A percentile compares a stretch with the other conserved stretches of the same genome.
phyloP scores from a whole-genome alignment of 1,139 yeast genomes.

The Oligophagozyma castellii region DNA sequence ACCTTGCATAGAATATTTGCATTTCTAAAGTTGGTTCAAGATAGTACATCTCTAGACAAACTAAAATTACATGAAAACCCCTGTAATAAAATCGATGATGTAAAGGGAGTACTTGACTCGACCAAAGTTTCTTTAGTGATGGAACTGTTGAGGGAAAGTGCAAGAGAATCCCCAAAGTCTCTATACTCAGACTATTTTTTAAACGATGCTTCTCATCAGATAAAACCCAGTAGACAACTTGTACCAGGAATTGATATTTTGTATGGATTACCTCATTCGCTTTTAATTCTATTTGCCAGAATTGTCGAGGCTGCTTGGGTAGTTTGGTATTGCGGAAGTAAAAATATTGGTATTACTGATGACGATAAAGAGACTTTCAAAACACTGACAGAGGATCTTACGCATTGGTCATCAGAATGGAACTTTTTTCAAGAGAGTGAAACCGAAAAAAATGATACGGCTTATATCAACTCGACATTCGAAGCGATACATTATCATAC shows the following conservation, averaged over 20 bases:
- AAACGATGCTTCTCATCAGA: not conserved
- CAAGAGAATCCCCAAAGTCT: too few species aligned
- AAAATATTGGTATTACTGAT: conserved; percentile 14
- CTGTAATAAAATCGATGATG: not conserved
- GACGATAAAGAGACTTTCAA: conserved; percentile 34
- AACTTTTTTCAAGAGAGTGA: conserved; percentile 15
- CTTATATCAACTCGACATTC: conserved; percentile 38
- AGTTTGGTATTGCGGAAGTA: conserved; percentile 36
- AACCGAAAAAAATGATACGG: conserved; percentile 6
- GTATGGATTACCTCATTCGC: conserved; percentile 74
- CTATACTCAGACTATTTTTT: conserved; percentile 1
- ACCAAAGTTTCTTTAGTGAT: conserved; percentile 11
- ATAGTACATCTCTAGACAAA: conserved; percentile 31
- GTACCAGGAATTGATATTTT: conserved; percentile 65
- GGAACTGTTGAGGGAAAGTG: conserved; percentile 21
- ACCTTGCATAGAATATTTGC: conserved; percentile 68
- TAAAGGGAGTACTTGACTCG: too few species aligned
- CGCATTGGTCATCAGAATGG: conserved; percentile 54
- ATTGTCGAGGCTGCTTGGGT: conserved; percentile 53
- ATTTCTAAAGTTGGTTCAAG: conserved; percentile 62
- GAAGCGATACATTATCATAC: conserved; percentile 77
- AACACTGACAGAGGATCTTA: conserved; percentile 37
- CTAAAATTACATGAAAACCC: conserved; percentile 7
- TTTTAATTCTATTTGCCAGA: conserved; percentile 57
- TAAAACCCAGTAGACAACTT: not conserved